Evolutionary conservation across 1,139 yeast species (phyloP), one percentile per base, ranked within the genome.

Genomic region (Hanseniaspora gamundiae): DNA sequence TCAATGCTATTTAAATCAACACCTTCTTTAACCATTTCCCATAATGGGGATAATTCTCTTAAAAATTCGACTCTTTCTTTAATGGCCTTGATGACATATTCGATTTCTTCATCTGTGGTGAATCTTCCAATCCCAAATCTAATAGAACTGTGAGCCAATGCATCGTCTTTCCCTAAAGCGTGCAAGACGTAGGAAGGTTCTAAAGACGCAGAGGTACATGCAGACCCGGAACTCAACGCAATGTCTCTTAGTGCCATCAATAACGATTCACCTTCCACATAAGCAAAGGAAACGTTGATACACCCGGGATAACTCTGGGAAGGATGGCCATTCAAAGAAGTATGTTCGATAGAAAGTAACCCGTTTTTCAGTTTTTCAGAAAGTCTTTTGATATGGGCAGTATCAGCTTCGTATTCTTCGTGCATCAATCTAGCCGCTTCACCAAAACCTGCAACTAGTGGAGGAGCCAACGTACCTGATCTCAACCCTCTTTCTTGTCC

Each of bases 21-120:
- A 52, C 98, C 98, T 53, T 91, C 98, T 66, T 91, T 95, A 45
- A 86, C 95, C 97, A 91, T 88, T 68, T 91, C 99, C 97, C 97
- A 91, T 55, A 91, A 72, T 45, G 99, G 99, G 44, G 94, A 80
- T 68, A 91, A 73, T 59, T 87, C 93, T 64, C 99, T 77, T 60
- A 91, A 74, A 65, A 86, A 87, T 50, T 80, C 82, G 43, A 91
- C 98, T 65, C 96, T 77, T 62, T 85, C 88, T 45, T 76, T 72
- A 48, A 91, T 87, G 21, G 96, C 95, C 50, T 80, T 71, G 51
- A 88, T 73, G 39, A 91, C 98, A 60, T 87, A 91, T 60, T 93
- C 97, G 47, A 91, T 76, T 66, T 91, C 99, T 39, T 77, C 94
- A 54, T 88, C 96, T 14, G 99, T 91, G 44, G 98, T 88, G 65